phyloP scores from a whole-genome alignment of 208 protist species.

The Trypanosoma brucei region DNA sequence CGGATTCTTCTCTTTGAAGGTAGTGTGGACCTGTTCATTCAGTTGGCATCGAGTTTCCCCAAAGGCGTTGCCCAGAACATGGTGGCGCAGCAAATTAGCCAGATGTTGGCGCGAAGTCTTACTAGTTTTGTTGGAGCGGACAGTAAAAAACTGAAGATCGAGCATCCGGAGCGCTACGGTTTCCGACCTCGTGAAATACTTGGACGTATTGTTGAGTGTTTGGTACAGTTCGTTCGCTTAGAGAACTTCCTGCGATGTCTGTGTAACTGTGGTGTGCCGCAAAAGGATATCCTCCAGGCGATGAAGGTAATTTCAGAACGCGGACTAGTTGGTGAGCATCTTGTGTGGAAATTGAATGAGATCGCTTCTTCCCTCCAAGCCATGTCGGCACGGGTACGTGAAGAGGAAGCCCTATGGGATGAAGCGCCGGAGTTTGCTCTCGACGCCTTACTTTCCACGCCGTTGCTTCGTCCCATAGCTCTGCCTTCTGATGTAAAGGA shows the following conservation, averaged over 20 bases:
- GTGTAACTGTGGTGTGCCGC: constrained; percentile 71
- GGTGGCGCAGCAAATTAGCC: constrained; percentile 82
- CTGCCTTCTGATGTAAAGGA: constrained; percentile 82
- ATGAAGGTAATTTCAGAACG: constrained; percentile 62
- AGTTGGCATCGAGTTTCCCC: constrained; percentile 69
- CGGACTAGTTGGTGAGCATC: constrained; percentile 55
- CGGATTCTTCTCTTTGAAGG: constrained; percentile 75
- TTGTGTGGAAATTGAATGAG: constrained; percentile 58
- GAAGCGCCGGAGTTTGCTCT: constrained; percentile 85
- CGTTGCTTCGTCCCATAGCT: constrained; percentile 73
- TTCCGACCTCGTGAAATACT: constrained; percentile 81
- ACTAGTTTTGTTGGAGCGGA: constrained; percentile 77
- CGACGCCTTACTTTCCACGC: constrained; percentile 75
- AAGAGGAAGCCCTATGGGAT: constrained; percentile 79
- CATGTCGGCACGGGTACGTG: constrained; percentile 49
- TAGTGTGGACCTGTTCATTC: constrained; percentile 83
- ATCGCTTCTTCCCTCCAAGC: constrained; percentile 46
- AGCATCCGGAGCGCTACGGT: constrained; percentile 68
- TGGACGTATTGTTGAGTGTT: constrained; percentile 67
- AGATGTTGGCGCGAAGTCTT: constrained; percentile 82
- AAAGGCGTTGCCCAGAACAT: constrained; percentile 85
- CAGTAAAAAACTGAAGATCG: constrained; percentile 74
- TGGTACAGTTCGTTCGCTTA: constrained; percentile 69
- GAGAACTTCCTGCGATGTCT: constrained; percentile 71
- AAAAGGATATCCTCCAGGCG: constrained; percentile 44